Base-by-base conservation (phyloP, 345 rosid genomes). In the Garcia nutans region DNA sequence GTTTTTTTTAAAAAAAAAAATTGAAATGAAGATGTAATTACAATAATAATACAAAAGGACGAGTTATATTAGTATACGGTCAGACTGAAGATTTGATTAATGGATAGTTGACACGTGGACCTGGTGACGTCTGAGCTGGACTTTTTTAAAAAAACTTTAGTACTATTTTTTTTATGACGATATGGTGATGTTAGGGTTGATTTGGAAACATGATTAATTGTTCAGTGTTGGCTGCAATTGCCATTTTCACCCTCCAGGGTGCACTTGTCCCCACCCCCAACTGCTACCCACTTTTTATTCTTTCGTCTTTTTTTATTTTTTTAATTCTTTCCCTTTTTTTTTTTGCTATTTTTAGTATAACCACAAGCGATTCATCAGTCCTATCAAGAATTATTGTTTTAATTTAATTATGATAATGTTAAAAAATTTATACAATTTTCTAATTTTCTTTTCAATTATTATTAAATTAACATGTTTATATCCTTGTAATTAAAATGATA, bases 71-170 rank as follows among this genome's bases (percentile, higher is more conserved):
- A 81, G 77, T 73, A 73, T 67, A 68, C 76, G 79, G 78, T 56
- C 41, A 37, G 10, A 24, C 72, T 61, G 76, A 77, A 64, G 52
- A 33, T 49, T 24, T 56, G 52, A n/a, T 26, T 5, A 59, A 73
- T 68, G 56, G 61, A 78, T 68, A 50, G 8, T 44, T 24, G 82
- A 76, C 85, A 83, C 77, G 83, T 85, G 85, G 71, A 72, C 6
- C 0, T 0, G 2, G 6, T 37, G 41, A 37, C 20, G 17, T 42
- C 49, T 71, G 86, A 79, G 71, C 72, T 74, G 81, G 75, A 65
- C 52, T 73, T 37, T 50, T 80, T 63, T 67, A 26, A 61, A 64
- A 70, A 26, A 61, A 64, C 68, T 62, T 50, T 74, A 28, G 31
- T 5, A 55, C 15, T 63, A n/a, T 73, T 77, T 69, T 10, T 37